These are phyloP conservation scores for Dacryopinax primogenitus DNA, from an alignment of 768 basidiomycete genomes.

Conservation along the genomic window DNA sequence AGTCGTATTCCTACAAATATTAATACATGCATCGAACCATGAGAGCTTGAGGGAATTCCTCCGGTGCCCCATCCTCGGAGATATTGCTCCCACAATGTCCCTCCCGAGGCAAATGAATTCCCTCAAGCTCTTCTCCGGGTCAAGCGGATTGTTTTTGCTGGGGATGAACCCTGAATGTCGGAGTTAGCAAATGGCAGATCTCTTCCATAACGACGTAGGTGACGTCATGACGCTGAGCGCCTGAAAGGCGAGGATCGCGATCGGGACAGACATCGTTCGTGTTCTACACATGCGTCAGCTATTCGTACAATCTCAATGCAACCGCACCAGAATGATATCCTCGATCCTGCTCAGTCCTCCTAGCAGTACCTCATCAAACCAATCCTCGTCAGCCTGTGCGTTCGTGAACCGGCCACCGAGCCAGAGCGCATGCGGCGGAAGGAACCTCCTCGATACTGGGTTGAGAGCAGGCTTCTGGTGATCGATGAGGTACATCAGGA, in stretches of 20 bases:
- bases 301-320: neutral
- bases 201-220: too few species aligned
- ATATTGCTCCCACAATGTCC: too few species aligned
- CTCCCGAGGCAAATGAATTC: too few species aligned
- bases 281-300: neutral
- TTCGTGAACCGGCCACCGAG: slow-evolving; percentile 88
- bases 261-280: slow-evolving; percentile 79
- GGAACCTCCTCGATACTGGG: slow-evolving; percentile 38
- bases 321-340: slow-evolving; percentile 74
- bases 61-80: too few species aligned
- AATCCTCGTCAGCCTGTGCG: slow-evolving; percentile 73
- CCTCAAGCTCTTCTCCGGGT: too few species aligned
- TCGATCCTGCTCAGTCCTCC: slow-evolving; percentile 88
- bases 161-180: too few species aligned
- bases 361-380: slow-evolving; percentile 86
- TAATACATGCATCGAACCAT: too few species aligned
- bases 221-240: slow-evolving; percentile 83
- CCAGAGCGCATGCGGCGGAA: slow-evolving; percentile 86
- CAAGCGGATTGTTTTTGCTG: too few species aligned
- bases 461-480: slow-evolving; percentile 57
- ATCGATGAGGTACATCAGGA: slow-evolving; percentile 70
- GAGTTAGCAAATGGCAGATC: too few species aligned
- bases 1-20: too few species aligned
- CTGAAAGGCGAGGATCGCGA: slow-evolving; percentile 86
- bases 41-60: too few species aligned